Percentiles rank a stretch among this genome's conserved stretches.
Evolutionary conservation across 208 protist genomes (phyloP).

Genomic region (Acanthamoeba healyi): DNA sequence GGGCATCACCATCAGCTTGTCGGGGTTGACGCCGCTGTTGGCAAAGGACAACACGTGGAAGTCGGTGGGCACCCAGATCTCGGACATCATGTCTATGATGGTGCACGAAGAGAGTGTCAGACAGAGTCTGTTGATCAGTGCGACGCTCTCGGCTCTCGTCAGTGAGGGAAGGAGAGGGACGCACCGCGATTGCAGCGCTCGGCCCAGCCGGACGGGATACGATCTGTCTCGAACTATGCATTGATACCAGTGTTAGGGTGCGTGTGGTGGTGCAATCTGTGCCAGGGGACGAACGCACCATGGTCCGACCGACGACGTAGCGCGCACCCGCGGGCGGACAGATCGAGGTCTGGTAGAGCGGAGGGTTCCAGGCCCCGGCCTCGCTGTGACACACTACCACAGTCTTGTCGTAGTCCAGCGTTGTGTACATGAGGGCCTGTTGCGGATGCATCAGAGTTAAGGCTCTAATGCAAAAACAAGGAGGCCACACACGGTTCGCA

Average conservation of each 20-base stretch:
- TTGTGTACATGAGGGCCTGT: not conserved
- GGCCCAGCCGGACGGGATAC: constrained; percentile 60
- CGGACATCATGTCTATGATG: constrained; percentile 50
- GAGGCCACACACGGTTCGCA: not conserved
- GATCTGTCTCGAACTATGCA: constrained; percentile 73
- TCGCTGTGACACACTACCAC: constrained; percentile 77
- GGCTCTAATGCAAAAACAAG: too few species aligned
- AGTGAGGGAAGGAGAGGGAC: not conserved
- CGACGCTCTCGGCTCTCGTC: not conserved
- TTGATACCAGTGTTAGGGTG: not conserved
- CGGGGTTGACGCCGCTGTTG: constrained; percentile 35
- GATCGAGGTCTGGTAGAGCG: constrained; percentile 54
- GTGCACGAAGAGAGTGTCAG: not conserved
- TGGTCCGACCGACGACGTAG: constrained; percentile 58
- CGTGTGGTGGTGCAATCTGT: not conserved
- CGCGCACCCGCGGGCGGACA: constrained; percentile 54
- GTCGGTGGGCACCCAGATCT: constrained; percentile 77
- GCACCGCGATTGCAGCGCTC: constrained; percentile 71
- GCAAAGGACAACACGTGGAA: constrained; percentile 42
- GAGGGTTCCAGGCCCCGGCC: constrained; percentile 73
- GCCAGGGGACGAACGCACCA: constrained; percentile 7
- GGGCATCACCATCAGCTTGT: constrained; percentile 73
- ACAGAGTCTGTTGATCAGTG: too few species aligned
- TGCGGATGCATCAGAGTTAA: not conserved
- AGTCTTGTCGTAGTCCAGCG: not conserved